A percentile compares a stretch with the other conserved stretches of the same genome.
These are phyloP conservation scores for Sphaerosporella brunnea DNA, from an alignment of 495 filamentous ascomycete species.

Conservation along the genomic window DNA sequence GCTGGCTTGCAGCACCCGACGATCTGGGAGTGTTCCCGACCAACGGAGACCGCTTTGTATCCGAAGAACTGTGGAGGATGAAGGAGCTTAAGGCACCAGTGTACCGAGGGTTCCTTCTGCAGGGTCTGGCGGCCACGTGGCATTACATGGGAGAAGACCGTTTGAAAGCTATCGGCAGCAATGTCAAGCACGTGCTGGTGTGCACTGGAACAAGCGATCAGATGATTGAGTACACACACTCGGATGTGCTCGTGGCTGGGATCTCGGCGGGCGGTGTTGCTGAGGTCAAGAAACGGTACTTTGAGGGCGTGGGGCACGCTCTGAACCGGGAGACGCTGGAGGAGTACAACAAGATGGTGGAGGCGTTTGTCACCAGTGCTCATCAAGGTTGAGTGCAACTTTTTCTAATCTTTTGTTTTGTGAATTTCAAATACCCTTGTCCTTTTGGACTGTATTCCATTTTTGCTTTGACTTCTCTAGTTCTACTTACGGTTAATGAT, in stretches of 20 bases:
- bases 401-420: too few relatives aligned
- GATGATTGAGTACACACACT: conserved; percentile 54
- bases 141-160: conserved; percentile 52
- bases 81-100: conserved; percentile 16
- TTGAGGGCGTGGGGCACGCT: conserved; percentile 54
- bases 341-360: conserved; percentile 43
- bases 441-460: too few relatives aligned
- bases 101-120: conserved; percentile 47
- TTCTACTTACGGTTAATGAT: too few relatives aligned
- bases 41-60: conserved; percentile 63
- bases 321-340: conserved; percentile 42
- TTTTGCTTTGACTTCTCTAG: too few relatives aligned
- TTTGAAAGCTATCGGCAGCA: conserved; percentile 42
- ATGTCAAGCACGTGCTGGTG: conserved; percentile 54
- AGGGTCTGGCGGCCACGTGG: conserved; percentile 62
- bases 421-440: too few relatives aligned
- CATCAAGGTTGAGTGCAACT: too few relatives aligned
- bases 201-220: conserved; percentile 55
- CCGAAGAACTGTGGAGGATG: conserved; percentile 42
- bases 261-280: conserved; percentile 28
- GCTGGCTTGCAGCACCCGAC: conserved; percentile 46
- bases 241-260: conserved; percentile 32
- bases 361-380: conserved; percentile 27
- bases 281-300: conserved; percentile 35
- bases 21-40: conserved; percentile 43